These are phyloP conservation scores for Auriscalpium orientale DNA, from an alignment of 768 basidiomycete genomes.

Conservation along the genomic window DNA sequence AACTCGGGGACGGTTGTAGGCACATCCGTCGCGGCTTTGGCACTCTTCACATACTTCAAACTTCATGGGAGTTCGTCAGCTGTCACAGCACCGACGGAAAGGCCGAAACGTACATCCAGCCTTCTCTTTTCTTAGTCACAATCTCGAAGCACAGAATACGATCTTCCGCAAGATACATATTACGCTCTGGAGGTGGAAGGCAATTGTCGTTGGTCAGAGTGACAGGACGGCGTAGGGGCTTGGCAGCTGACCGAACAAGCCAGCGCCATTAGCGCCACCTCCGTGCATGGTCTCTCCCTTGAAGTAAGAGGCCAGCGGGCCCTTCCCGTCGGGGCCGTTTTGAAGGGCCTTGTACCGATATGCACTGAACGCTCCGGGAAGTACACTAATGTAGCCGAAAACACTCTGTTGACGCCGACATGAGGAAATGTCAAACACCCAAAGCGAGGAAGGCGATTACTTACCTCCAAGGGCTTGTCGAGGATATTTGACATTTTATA, in stretches of 20 bases:
- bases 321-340: conserved; percentile 83
- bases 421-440: not conserved
- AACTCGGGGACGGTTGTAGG: conserved; percentile 89
- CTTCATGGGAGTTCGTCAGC: conserved; percentile 26
- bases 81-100: not conserved
- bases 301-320: conserved; percentile 89
- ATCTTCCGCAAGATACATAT: conserved; percentile 90
- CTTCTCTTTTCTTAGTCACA: conserved; percentile 81
- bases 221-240: not conserved
- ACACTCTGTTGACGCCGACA: conserved; percentile 43
- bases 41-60: conserved; percentile 85
- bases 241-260: conserved; percentile 45
- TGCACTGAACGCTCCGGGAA: conserved; percentile 90
- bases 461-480: conserved; percentile 88
- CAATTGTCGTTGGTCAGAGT: no score
- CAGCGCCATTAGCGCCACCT: conserved; percentile 47
- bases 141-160: conserved; percentile 92
- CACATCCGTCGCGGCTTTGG: conserved; percentile 94
- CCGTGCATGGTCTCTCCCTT: conserved; percentile 87
- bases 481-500: conserved; percentile 97
- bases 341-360: conserved; percentile 83
- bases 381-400: conserved; percentile 80
- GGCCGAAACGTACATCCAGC: conserved; percentile 56
- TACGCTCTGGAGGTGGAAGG: conserved; percentile 44
- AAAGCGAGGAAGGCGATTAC: conserved; percentile 14